Evolutionary conservation across 2,329 filamentous ascomycete species (phyloP).

Genomic region (Teratosphaeria gauchensis): DNA sequence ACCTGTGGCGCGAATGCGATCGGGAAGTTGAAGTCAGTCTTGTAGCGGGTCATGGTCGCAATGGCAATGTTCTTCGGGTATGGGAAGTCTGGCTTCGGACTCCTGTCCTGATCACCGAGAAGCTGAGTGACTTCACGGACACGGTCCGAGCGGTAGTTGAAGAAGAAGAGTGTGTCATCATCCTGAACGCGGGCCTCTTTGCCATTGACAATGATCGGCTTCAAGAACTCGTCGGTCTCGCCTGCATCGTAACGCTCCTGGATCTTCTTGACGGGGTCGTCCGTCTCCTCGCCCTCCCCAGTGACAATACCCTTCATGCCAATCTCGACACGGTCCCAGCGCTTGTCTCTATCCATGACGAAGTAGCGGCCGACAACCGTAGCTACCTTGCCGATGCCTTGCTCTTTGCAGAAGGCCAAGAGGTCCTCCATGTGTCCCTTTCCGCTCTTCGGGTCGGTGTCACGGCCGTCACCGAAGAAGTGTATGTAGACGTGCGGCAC

Average conservation of each 20-base stretch:
- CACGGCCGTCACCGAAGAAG: conserved; percentile 96
- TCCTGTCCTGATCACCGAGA: conserved; percentile 83
- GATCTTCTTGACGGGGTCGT: conserved; percentile 77
- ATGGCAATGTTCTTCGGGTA: conserved; percentile 83
- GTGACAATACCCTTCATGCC: conserved; percentile 77
- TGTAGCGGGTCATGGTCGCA: conserved; percentile 98
- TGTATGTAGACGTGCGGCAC: conserved; percentile 94
- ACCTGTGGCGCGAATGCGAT: conserved; percentile 88
- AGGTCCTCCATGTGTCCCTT: conserved; percentile 81
- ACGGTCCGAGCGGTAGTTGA: conserved; percentile 99
- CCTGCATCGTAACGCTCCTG: conserved; percentile 77
- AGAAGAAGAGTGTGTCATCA: conserved; percentile 94
- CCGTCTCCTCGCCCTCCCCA: conserved; percentile 78
- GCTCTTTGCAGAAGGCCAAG: conserved; percentile 68
- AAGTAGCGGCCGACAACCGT: conserved; percentile 95
- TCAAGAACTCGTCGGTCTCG: conserved; percentile 95
- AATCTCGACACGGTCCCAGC: conserved; percentile 90
- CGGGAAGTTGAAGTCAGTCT: conserved; percentile 84
- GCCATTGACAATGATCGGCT: conserved; percentile 90
- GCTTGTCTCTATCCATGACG: conserved; percentile 99
- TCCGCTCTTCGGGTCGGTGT: conserved; percentile 94
- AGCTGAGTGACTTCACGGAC: conserved; percentile 94
- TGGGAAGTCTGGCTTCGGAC: conserved; percentile 78
- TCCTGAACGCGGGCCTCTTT: conserved; percentile 81
- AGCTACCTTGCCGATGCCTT: conserved; percentile 77